Conservation (phyloP, 1,284 basidiomycete species). For the Sporisorium scitamineum region DNA sequence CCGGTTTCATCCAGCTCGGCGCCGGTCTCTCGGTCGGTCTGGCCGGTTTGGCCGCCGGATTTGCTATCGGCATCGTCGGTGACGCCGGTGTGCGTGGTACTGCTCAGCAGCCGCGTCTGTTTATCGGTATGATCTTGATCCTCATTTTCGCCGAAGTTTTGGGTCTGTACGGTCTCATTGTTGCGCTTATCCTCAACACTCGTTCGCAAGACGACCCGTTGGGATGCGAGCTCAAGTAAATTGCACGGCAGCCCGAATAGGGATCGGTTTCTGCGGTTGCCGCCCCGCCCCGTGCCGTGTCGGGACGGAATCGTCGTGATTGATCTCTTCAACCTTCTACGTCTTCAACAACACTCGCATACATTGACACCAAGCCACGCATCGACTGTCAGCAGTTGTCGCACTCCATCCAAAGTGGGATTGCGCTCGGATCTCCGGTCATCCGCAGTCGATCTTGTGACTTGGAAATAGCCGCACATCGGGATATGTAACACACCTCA, state of each 20-base stretch:
- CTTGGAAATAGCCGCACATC: conserved; percentile 1
- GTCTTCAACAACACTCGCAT: not conserved
- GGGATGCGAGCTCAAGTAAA: conserved; percentile 55
- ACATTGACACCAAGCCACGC: not conserved
- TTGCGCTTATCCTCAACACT: conserved; percentile 88
- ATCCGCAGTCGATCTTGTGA: conserved; percentile 7
- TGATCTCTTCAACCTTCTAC: not conserved
- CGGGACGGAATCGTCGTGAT: not conserved
- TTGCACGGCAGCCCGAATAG: no score
- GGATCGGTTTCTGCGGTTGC: no score
- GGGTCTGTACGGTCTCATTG: conserved; percentile 87
- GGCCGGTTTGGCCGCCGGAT: conserved; percentile 94
- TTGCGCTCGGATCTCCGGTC: no score
- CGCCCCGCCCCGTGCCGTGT: no score
- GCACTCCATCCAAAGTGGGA: no score
- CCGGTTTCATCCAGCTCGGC: conserved; percentile 94
- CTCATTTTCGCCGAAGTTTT: conserved; percentile 95
- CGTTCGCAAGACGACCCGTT: conserved; percentile 60
- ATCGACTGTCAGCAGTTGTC: not conserved
- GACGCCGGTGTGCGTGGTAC: conserved; percentile 77
- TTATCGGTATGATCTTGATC: conserved; percentile 79
- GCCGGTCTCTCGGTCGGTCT: conserved; percentile 92
- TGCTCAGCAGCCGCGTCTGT: conserved; percentile 85
- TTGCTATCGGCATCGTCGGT: conserved; percentile 95
- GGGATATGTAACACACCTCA: conserved; percentile 11